These are phyloP conservation scores for Massospora cicadina DNA, from an alignment of 371 early-diverging fungal species.

Conservation along the genomic window DNA sequence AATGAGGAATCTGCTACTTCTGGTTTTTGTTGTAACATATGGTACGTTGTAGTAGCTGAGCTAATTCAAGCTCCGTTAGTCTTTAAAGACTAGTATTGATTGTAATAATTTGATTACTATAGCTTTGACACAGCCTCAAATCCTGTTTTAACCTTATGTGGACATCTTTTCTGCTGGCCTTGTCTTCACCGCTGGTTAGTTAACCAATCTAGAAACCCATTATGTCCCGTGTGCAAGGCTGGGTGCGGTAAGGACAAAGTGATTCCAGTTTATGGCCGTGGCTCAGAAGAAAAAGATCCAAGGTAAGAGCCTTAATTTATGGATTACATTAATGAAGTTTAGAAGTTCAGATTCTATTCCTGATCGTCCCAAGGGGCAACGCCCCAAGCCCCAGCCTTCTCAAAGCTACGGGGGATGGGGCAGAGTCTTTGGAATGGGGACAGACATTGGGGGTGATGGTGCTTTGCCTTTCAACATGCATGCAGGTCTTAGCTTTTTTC, in stretches of 20 bases:
- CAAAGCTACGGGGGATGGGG: not conserved
- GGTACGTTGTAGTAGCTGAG: not conserved
- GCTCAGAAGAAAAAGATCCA: constrained; percentile 48
- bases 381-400: not conserved
- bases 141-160: constrained; percentile 55
- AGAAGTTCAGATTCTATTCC: constrained; percentile 5
- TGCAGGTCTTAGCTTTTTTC: not conserved
- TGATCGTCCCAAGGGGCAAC: not conserved
- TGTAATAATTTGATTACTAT: too few relatives aligned
- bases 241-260: constrained; percentile 58
- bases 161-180: constrained; percentile 57
- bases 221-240: constrained; percentile 61
- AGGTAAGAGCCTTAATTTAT: constrained; percentile 21
- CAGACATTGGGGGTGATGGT: not conserved
- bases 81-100: not conserved
- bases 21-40: constrained; percentile 9
- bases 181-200: constrained; percentile 57
- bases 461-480: not conserved
- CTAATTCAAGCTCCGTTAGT: not conserved
- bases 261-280: constrained; percentile 62
- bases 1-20: not conserved
- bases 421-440: not conserved
- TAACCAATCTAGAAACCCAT: constrained; percentile 35
- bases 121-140: constrained; percentile 48
- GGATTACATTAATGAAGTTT: not conserved